Evolutionary conservation across 495 filamentous ascomycete species (phyloP).

Genomic region (Chlorociboria aeruginascens): DNA sequence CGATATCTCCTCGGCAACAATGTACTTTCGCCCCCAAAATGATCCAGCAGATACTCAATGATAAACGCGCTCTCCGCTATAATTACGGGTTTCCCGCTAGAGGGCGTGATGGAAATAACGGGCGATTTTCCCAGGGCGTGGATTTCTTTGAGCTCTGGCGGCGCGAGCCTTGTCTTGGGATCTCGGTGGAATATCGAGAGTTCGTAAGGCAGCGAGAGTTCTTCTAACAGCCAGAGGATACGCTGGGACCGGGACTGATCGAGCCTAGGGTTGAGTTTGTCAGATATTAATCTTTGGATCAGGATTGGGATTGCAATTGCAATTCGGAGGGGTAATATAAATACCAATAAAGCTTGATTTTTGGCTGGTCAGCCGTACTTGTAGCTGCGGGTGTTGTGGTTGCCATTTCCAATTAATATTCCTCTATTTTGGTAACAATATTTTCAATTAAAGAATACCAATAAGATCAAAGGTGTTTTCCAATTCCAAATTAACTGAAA

Average conservation of each 20-base stretch:
- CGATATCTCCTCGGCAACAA: constrained; percentile 54
- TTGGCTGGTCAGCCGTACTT: constrained; percentile 28
- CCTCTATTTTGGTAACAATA: not conserved
- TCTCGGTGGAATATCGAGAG: constrained; percentile 62
- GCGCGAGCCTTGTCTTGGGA: constrained; percentile 46
- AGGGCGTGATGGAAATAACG: constrained; percentile 43
- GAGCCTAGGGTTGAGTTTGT: constrained; percentile 40
- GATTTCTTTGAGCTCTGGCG: constrained; percentile 56
- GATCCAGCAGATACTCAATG: constrained; percentile 66
- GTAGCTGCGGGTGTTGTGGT: not conserved
- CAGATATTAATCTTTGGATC: not conserved
- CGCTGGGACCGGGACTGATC: constrained; percentile 70
- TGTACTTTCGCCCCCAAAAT: constrained; percentile 44
- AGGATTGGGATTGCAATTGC: not conserved
- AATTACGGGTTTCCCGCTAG: constrained; percentile 43
- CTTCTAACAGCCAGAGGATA: constrained; percentile 82
- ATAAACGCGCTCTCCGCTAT: constrained; percentile 75
- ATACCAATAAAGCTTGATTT: constrained; percentile 69
- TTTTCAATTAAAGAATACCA: not conserved
- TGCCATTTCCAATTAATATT: constrained; percentile 12
- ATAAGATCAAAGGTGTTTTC: not conserved
- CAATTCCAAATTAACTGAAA: too few species aligned
- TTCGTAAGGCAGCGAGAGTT: constrained; percentile 66
- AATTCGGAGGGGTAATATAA: constrained; percentile 2
- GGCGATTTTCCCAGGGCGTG: constrained; percentile 84